Conservation (phyloP, 2,329 filamentous ascomycete genomes). For the Metarhizium anisopliae region DNA sequence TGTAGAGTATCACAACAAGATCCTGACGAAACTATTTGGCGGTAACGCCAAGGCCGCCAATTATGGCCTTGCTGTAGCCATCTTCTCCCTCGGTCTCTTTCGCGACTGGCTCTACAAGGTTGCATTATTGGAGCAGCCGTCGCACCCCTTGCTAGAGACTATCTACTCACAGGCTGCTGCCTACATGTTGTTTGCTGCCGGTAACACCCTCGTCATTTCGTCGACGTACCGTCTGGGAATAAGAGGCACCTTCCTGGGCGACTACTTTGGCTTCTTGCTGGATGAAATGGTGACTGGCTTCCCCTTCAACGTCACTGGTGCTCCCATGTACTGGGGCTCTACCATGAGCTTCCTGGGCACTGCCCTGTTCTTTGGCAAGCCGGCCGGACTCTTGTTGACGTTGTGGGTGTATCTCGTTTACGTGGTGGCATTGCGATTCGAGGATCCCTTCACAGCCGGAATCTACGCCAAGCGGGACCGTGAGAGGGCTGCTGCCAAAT, state of each 20-base stretch:
- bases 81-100: slow-evolving; percentile 85
- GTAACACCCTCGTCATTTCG: slow-evolving; percentile 78
- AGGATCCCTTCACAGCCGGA: slow-evolving; percentile 88
- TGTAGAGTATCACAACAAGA: slow-evolving; percentile 82
- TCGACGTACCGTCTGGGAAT: slow-evolving; percentile 90
- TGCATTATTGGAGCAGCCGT: slow-evolving; percentile 67
- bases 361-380: slow-evolving; percentile 76
- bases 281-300: slow-evolving; percentile 90
- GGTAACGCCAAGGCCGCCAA: slow-evolving; percentile 72
- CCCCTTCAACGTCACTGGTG: slow-evolving; percentile 83
- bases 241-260: slow-evolving; percentile 91
- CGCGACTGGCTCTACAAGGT: slow-evolving; percentile 83
- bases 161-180: slow-evolving; percentile 53
- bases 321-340: slow-evolving; percentile 95
- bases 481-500: slow-evolving; percentile 37
- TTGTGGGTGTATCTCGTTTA: slow-evolving; percentile 70
- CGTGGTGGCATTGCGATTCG: slow-evolving; percentile 69
- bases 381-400: slow-evolving; percentile 73
- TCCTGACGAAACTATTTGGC: slow-evolving; percentile 78
- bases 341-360: slow-evolving; percentile 88
- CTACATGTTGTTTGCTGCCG: slow-evolving; percentile 60
- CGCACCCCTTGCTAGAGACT: slow-evolving; percentile 61
- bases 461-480: slow-evolving; percentile 84
- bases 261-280: slow-evolving; percentile 99
- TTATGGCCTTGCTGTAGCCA: slow-evolving; percentile 79